Conservation (phyloP, 2,329 filamentous ascomycete genomes). For the Neofusicoccum kwambonambiense region DNA sequence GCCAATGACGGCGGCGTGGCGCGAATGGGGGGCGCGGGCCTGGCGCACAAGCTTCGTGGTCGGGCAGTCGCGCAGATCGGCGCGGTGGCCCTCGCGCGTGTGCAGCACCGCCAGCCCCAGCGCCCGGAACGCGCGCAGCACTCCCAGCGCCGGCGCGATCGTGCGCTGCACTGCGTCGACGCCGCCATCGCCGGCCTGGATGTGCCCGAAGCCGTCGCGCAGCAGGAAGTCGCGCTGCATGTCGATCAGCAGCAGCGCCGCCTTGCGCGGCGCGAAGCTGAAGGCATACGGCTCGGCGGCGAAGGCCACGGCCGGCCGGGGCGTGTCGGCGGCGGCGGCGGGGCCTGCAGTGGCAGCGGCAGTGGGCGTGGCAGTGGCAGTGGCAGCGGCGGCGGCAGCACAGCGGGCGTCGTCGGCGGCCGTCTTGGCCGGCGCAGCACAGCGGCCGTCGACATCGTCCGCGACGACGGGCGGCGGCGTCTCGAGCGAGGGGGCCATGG, state of each 20-base stretch:
- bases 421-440: too few species aligned
- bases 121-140: constrained; percentile 44
- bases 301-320: neutral
- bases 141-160: constrained; percentile 42
- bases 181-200: constrained; percentile 47
- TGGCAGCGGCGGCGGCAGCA: too few species aligned
- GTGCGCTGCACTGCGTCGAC: constrained; percentile 42
- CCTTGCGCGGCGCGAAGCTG: constrained; percentile 41
- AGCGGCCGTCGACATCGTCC: too few species aligned
- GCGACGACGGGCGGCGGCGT: neutral
- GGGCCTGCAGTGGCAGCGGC: neutral
- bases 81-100: constrained; percentile 54
- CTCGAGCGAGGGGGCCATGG: neutral
- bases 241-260: constrained; percentile 55
- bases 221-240: constrained; percentile 56
- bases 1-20: constrained; percentile 48
- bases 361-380: too few species aligned
- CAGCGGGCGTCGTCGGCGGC: too few species aligned
- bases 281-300: constrained; percentile 40
- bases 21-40: constrained; percentile 46
- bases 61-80: constrained; percentile 57
- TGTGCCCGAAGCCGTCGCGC: constrained; percentile 48
- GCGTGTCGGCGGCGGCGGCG: neutral
- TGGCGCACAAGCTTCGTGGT: constrained; percentile 54
- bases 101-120: constrained; percentile 47